phyloP scores from a whole-genome alignment of 2,329 filamentous ascomycete species.

The Fusarium protoensiforme region DNA sequence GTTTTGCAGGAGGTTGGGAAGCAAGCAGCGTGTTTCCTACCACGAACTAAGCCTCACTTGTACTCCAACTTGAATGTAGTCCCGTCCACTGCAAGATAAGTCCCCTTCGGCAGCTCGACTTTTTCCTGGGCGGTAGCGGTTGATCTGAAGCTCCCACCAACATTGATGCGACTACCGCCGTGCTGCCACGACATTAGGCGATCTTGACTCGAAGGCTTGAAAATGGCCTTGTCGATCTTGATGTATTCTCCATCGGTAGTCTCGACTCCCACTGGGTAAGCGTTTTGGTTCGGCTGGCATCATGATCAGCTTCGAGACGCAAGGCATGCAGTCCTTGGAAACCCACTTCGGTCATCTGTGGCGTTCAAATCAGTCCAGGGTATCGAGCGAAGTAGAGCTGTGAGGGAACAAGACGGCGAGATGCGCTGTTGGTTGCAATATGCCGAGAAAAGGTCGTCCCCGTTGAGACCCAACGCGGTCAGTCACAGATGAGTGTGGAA shows the following conservation, averaged over 20 bases:
- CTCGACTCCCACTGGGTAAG: neutral
- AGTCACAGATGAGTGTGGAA: too few species aligned
- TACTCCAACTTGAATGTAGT: neutral
- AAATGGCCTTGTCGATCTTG: neutral
- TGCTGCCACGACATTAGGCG: neutral
- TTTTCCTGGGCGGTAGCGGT: neutral
- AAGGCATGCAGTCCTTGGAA: too few species aligned
- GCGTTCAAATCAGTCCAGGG: too few species aligned
- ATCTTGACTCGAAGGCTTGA: neutral
- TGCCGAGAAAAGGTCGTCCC: too few species aligned
- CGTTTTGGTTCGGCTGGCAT: too few species aligned
- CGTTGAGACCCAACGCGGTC: too few species aligned
- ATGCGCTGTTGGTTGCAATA: too few species aligned
- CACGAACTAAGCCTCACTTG: neutral
- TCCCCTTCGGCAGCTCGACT: neutral
- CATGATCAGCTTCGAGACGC: too few species aligned
- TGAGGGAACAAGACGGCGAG: too few species aligned
- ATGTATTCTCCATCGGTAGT: neutral
- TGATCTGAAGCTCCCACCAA: neutral
- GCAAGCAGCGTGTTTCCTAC: neutral
- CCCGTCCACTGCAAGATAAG: neutral
- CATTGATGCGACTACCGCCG: neutral
- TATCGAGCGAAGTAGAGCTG: too few species aligned
- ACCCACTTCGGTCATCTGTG: too few species aligned
- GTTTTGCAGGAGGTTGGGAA: neutral